Conservation (phyloP, 805 yeast genomes). For the Candida ponderosae region DNA sequence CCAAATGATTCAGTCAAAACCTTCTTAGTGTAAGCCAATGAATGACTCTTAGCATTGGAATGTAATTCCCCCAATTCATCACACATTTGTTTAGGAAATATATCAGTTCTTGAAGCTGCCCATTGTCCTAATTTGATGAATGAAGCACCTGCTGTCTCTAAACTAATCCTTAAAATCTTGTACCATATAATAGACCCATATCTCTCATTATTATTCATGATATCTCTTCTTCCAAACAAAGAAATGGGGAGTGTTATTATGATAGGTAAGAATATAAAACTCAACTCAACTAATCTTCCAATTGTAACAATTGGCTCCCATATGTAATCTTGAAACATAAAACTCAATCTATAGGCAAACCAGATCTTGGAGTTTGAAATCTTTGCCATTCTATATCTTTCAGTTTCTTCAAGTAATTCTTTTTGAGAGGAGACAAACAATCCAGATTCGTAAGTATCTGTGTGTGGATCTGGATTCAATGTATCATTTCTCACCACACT, state of each 20-base stretch:
- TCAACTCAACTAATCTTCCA: conserved; percentile 61
- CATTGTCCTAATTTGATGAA: conserved; percentile 93
- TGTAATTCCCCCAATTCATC: conserved; percentile 70
- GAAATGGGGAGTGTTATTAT: conserved; percentile 55
- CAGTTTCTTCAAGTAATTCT: conserved; percentile 37
- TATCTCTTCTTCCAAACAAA: conserved; percentile 18
- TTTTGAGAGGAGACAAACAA: conserved; percentile 51
- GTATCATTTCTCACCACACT: neutral
- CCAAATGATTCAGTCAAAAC: conserved; percentile 54
- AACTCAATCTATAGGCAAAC: conserved; percentile 15
- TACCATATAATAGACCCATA: conserved; percentile 72
- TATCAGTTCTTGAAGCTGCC: conserved; percentile 97
- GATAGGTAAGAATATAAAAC: conserved; percentile 62
- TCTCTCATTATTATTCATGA: conserved; percentile 29
- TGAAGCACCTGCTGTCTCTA: conserved; percentile 89
- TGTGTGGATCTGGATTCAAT: conserved; percentile 31
- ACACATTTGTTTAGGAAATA: conserved; percentile 76
- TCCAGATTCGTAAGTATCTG: conserved; percentile 67
- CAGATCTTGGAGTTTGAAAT: conserved; percentile 4
- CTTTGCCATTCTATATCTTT: conserved; percentile 24
- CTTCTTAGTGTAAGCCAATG: conserved; percentile 48
- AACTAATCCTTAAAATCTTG: conserved; percentile 47
- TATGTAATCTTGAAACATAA: conserved; percentile 41
- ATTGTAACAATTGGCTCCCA: conserved; percentile 65
- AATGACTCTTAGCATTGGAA: conserved; percentile 74